phyloP scores from a whole-genome alignment of 2,329 filamentous ascomycete genomes.

The Dothistroma pini region DNA sequence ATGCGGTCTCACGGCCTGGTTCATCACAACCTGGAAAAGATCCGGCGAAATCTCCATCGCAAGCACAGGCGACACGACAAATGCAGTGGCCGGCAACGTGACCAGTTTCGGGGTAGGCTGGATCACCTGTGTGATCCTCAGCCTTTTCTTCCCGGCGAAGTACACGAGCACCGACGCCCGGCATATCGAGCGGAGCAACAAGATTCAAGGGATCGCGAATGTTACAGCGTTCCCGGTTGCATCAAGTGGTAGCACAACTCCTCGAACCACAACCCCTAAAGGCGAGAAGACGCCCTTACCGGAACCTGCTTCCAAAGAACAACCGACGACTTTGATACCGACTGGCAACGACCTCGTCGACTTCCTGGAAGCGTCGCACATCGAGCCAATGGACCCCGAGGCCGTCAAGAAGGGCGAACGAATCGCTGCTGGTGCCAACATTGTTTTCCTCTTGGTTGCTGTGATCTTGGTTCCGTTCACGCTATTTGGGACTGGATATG shows the following conservation, averaged over 20 bases:
- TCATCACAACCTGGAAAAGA: slow-evolving; percentile 35
- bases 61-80: slow-evolving; percentile 38
- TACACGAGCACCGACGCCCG: slow-evolving; percentile 38
- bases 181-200: slow-evolving; percentile 40
- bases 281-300: slow-evolving; percentile 11
- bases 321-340: slow-evolving; percentile 26
- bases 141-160: slow-evolving; percentile 36
- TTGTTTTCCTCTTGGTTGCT: slow-evolving; percentile 40
- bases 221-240: background rate
- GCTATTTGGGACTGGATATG: slow-evolving; percentile 41
- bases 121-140: slow-evolving; percentile 40
- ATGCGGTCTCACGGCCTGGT: slow-evolving; percentile 45
- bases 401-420: slow-evolving; percentile 37
- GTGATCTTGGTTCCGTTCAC: slow-evolving; percentile 35
- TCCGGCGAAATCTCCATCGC: slow-evolving; percentile 40
- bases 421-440: slow-evolving; percentile 39
- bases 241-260: background rate
- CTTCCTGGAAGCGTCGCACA: slow-evolving; percentile 39
- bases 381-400: slow-evolving; percentile 42
- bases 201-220: slow-evolving; percentile 31
- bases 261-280: background rate
- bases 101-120: slow-evolving; percentile 24
- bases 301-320: slow-evolving; percentile 6
- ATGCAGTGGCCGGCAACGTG: slow-evolving; percentile 38
- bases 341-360: slow-evolving; percentile 44